phyloP scores from a whole-genome alignment of 768 basidiomycete genomes.

The Baorangia bicolor region DNA sequence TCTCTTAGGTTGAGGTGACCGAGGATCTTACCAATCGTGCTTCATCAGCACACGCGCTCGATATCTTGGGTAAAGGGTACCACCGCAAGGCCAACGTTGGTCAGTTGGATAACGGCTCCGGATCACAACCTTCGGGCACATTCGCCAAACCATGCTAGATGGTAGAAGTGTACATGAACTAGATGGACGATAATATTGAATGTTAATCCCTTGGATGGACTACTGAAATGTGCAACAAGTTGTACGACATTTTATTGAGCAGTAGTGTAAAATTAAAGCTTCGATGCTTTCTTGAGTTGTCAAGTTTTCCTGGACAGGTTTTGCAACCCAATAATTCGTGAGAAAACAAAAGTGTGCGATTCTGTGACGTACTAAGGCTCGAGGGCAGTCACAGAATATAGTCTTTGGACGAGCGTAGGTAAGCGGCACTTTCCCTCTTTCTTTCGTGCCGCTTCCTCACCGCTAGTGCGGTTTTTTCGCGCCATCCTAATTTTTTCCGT shows the following conservation, averaged over 20 bases:
- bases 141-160: slow-evolving; percentile 66
- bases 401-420: no score
- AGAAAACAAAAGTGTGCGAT: no score
- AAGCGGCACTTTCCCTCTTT: no score
- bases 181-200: background rate
- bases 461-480: no score
- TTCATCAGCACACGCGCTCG: slow-evolving; percentile 53
- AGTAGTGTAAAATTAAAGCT: background rate
- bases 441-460: no score
- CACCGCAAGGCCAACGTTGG: slow-evolving; percentile 35
- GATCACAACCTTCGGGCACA: slow-evolving; percentile 53
- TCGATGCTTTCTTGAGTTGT: no score
- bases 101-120: slow-evolving; percentile 50
- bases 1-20: slow-evolving; percentile 57
- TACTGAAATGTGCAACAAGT: background rate
- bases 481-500: no score
- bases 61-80: slow-evolving; percentile 35
- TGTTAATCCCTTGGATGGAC: background rate
- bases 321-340: no score
- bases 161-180: background rate
- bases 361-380: no score
- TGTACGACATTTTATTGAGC: background rate
- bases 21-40: slow-evolving; percentile 50
- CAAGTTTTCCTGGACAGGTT: no score
- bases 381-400: no score